These are phyloP conservation scores for Fusarium algeriense DNA, from an alignment of 2,329 filamentous ascomycete genomes.

Conservation along the genomic window DNA sequence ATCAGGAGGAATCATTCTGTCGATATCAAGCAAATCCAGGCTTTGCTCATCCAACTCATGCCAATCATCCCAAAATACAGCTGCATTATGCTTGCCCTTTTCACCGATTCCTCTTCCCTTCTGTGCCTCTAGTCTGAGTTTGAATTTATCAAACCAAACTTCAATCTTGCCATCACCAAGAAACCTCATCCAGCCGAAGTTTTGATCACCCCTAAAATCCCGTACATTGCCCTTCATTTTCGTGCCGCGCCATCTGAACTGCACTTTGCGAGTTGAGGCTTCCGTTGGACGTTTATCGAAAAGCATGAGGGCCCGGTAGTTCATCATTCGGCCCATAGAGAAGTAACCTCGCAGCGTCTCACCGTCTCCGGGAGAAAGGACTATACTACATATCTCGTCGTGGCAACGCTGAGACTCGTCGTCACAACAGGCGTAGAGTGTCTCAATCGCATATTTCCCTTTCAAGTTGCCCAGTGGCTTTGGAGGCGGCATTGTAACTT, in stretches of 20 bases:
- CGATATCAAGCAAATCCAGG: neutral
- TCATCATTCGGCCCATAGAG: neutral
- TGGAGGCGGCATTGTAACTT: neutral
- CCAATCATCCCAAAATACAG: neutral
- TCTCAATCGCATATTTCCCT: neutral
- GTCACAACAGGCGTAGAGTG: neutral
- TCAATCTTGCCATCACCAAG: neutral
- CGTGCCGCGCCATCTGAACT: neutral
- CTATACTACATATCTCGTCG: neutral
- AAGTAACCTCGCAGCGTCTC: neutral
- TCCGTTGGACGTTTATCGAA: neutral
- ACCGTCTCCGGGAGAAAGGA: neutral
- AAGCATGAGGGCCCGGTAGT: neutral
- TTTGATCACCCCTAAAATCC: neutral
- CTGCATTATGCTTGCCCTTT: neutral
- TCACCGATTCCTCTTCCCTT: neutral
- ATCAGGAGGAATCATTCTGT: neutral
- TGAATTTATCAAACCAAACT: neutral
- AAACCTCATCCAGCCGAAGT: neutral
- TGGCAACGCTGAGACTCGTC: neutral
- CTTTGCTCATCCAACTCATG: neutral
- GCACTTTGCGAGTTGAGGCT: neutral
- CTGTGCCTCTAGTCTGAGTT: neutral
- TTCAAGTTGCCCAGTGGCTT: neutral
- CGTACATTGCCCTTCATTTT: rapidly evolving